Evolutionary conservation across 495 filamentous ascomycete species (phyloP).

Genomic region (Ramalina peruviana): DNA sequence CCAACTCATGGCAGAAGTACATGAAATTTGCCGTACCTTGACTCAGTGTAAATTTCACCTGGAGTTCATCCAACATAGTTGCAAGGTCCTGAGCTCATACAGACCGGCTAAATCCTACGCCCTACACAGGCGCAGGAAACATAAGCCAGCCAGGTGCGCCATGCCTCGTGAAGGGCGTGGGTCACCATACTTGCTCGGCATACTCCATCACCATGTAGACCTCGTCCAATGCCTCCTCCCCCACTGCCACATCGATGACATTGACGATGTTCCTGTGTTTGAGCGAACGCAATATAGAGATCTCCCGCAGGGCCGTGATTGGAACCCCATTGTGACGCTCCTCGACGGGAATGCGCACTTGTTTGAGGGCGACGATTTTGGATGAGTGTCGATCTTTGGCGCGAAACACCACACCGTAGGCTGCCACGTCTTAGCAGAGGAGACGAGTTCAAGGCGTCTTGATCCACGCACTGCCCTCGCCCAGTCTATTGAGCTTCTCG

Average conservation of each 20-base stretch:
- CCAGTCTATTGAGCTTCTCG: constrained; percentile 29
- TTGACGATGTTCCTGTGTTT: constrained; percentile 30
- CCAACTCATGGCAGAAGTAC: not conserved
- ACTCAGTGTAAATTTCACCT: constrained; percentile 30
- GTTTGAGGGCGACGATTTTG: constrained; percentile 29
- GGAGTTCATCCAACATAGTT: constrained; percentile 30
- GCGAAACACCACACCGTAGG: constrained; percentile 32
- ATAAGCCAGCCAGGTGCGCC: constrained; percentile 35
- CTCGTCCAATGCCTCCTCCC: constrained; percentile 22
- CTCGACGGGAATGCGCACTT: constrained; percentile 26
- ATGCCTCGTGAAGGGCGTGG: constrained; percentile 16
- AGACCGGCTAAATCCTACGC: constrained; percentile 25
- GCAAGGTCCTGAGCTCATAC: constrained; percentile 28
- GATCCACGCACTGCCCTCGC: constrained; percentile 27
- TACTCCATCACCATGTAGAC: constrained; percentile 38
- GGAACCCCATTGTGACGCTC: constrained; percentile 34
- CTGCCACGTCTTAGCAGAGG: constrained; percentile 8
- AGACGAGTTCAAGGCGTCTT: not conserved
- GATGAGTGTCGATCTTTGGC: constrained; percentile 22
- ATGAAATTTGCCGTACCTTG: constrained; percentile 21
- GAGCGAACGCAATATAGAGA: constrained; percentile 29
- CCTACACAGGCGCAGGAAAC: constrained; percentile 23
- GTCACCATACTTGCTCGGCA: constrained; percentile 33
- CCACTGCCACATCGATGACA: constrained; percentile 31
- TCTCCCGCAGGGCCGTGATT: constrained; percentile 32